phyloP scores from a whole-genome alignment of 2,329 filamentous ascomycete genomes.

The Aaosphaeria pasadenensis region DNA sequence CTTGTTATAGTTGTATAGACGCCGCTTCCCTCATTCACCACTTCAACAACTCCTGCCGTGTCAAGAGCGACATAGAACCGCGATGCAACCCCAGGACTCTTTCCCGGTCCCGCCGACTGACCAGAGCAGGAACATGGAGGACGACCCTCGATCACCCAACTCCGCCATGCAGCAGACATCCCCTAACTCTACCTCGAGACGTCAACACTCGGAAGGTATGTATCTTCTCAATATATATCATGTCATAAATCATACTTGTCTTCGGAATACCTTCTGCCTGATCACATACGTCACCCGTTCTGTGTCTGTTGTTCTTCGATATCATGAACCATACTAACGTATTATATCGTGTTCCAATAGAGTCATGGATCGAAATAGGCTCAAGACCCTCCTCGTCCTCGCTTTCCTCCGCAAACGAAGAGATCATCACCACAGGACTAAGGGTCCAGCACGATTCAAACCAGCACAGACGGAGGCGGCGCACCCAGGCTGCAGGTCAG shows the following conservation, averaged over 20 bases:
- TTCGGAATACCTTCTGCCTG: constrained; percentile 9
- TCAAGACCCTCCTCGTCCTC: constrained; percentile 94
- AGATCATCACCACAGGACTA: constrained; percentile 87
- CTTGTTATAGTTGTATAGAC: no score
- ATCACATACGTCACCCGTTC: not conserved
- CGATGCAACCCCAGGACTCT: no score
- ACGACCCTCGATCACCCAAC: no score
- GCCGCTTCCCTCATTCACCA: no score
- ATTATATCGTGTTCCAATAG: constrained; percentile 44
- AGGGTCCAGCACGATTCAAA: constrained; percentile 67
- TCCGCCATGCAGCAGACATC: no score
- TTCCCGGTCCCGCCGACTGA: no score
- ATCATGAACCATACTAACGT: not conserved
- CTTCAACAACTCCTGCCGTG: no score
- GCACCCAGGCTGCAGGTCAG: constrained; percentile 37
- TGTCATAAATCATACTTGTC: not conserved
- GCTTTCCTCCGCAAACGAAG: constrained; percentile 77
- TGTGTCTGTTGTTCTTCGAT: not conserved
- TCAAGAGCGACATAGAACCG: no score
- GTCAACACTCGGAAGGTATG: constrained; percentile 13
- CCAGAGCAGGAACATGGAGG: no score
- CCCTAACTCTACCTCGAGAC: not conserved
- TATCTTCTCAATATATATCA: not conserved
- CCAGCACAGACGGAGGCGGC: constrained; percentile 55
- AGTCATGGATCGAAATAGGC: constrained; percentile 94